Evolutionary conservation across 768 basidiomycete genomes (phyloP).

Genomic region (Pleurotus tuoliensis): DNA sequence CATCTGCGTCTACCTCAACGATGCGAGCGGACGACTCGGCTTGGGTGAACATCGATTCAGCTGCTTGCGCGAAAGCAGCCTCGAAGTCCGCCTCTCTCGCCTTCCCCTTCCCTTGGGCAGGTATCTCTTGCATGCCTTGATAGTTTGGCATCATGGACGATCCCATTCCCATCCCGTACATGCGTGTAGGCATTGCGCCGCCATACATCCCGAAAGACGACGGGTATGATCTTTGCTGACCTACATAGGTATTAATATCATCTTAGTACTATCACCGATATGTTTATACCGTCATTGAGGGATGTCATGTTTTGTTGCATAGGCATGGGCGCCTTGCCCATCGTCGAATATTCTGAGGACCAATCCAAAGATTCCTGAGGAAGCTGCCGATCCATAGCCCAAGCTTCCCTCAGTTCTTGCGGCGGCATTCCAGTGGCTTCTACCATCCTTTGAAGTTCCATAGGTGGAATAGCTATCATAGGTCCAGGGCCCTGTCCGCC

Average conservation of each 20-base stretch:
- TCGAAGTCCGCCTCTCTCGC: constrained; percentile 78
- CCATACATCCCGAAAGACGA: constrained; percentile 31
- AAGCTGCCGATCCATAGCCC: constrained; percentile 47
- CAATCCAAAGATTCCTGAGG: constrained; percentile 36
- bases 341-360: constrained; percentile 51
- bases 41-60: constrained; percentile 48
- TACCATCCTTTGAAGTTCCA: constrained; percentile 26
- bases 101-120: constrained; percentile 56
- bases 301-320: constrained; percentile 30
- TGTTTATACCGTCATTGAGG: constrained; percentile 31
- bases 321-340: constrained; percentile 20
- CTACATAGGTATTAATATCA: constrained; percentile 16
- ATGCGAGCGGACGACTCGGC: constrained; percentile 40
- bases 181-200: constrained; percentile 33
- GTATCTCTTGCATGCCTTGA: constrained; percentile 7
- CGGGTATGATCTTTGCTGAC: constrained; percentile 40
- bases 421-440: constrained; percentile 26
- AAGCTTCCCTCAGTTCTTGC: constrained; percentile 44
- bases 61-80: constrained; percentile 72
- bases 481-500: constrained; percentile 30
- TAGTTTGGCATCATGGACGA: constrained; percentile 19
- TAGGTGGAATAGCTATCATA: constrained; percentile 27
- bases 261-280: too few species aligned
- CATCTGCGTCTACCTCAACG: constrained; percentile 47
- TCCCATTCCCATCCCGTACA: constrained; percentile 29